phyloP scores from a whole-genome alignment of 2,329 filamentous ascomycete species.

The Septoria linicola region DNA sequence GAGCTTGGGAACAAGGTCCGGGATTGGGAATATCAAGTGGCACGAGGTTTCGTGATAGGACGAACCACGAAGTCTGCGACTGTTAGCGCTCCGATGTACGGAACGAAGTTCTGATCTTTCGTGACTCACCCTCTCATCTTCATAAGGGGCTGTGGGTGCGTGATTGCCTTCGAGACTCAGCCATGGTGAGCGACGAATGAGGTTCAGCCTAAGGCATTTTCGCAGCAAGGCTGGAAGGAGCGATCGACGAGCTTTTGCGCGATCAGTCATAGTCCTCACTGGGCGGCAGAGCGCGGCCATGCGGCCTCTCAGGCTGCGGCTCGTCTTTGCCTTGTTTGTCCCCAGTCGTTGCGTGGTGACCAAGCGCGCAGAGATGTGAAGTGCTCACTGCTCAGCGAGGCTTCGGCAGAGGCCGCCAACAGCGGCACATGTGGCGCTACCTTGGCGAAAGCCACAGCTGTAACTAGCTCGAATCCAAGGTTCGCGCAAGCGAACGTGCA shows the following conservation, averaged over 20 bases:
- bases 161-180: background rate
- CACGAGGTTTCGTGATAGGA: background rate
- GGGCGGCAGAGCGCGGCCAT: background rate
- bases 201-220: constrained; percentile 2
- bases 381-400: too few relatives aligned
- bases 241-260: background rate
- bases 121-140: background rate
- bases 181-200: background rate
- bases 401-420: background rate
- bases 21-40: background rate
- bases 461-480: background rate
- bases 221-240: constrained; percentile 9
- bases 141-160: background rate
- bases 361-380: too few relatives aligned
- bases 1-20: background rate
- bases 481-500: constrained; percentile 7
- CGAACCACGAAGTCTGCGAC: too few relatives aligned
- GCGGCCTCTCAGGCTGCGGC: background rate
- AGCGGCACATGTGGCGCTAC: background rate
- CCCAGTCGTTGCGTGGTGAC: too few relatives aligned
- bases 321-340: too few relatives aligned
- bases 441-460: background rate
- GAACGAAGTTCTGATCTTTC: too few relatives aligned
- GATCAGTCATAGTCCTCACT: too few relatives aligned
- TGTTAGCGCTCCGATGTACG: too few relatives aligned